These are phyloP conservation scores for Phyllosticta citribraziliensis DNA, from an alignment of 2,329 filamentous ascomycete genomes.

Conservation along the genomic window DNA sequence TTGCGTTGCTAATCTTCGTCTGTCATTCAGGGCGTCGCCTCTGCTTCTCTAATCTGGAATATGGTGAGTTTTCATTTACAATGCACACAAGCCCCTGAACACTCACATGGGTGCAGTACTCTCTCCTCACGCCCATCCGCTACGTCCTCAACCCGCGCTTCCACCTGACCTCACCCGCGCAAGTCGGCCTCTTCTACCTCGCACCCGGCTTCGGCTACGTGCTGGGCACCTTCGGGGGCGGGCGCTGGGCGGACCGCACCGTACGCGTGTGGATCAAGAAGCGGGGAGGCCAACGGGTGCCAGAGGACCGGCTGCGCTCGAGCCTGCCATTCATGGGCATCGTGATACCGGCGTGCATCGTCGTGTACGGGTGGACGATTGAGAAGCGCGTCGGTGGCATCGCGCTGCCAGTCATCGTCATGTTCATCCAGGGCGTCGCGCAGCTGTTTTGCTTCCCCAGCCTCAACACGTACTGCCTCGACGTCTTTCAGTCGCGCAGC, in stretches of 20 bases:
- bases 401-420: conserved; percentile 56
- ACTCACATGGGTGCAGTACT: conserved; percentile 33
- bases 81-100: too few species aligned
- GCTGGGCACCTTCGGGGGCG: conserved; percentile 60
- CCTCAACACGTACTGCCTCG: conserved; percentile 71
- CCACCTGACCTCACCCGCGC: conserved; percentile 53
- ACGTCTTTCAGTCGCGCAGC: conserved; percentile 63
- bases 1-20: too few species aligned
- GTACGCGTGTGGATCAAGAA: conserved; percentile 56
- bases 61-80: conserved; percentile 32
- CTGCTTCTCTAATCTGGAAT: conserved; percentile 61
- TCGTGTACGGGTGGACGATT: conserved; percentile 60
- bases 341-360: conserved; percentile 51
- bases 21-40: conserved; percentile 40
- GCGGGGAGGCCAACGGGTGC: conserved; percentile 47
- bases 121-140: conserved; percentile 57
- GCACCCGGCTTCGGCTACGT: conserved; percentile 63
- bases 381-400: conserved; percentile 47
- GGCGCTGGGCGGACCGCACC: conserved; percentile 57
- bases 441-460: conserved; percentile 68
- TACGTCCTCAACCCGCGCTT: conserved; percentile 69
- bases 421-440: conserved; percentile 65
- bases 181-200: conserved; percentile 64
- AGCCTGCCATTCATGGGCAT: conserved; percentile 46
- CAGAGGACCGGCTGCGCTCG: conserved; percentile 56